Evolutionary conservation across 345 rosid species (phyloP), one percentile per base, ranked within the genome.

Genomic region (Pistacia vera): DNA sequence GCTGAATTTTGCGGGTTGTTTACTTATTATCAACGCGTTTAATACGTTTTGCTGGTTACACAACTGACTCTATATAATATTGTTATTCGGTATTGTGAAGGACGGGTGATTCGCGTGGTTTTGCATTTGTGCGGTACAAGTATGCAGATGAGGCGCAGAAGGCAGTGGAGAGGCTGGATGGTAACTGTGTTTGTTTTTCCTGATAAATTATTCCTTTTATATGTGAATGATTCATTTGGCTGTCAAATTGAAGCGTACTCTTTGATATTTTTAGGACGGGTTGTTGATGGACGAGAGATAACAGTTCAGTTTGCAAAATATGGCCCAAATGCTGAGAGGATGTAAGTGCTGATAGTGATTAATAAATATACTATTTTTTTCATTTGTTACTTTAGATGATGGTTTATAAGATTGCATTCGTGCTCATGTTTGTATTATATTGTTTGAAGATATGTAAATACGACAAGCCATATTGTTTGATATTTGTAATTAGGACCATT

Each of bases 291-390:
- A 56, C 86, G 98, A 36, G 99, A 96, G 77, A 96, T 96, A 60
- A 91, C 92, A 28, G 99, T 96, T 76, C 99, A 96, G 55, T 92
- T 96, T 81, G 97, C 99, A 0, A 96, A 96, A 64, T 93, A 96
- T 71, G 99, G 99, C n/a, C 98, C 99, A 11, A 90, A 92, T 86
- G 97, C 99, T 38, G 99, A 93, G 84, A 89, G 85, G 77, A 95
- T 93, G 99, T 95, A 83, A 84, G 97, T 74, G 20, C 44, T 70
- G 36, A 13, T 12, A 13, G 3, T 30, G 17, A 30, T 30, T 30
- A 33, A 41, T 11, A 18, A 41, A 41, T 41, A 8, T 41, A 41
- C 9, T 8, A 41, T 41, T 41, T 41, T 41, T 41, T 41, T 30
- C 33, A 41, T 41, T 41, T 7, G 46, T 59, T 11, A 52, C 12